phyloP scores from a whole-genome alignment of 2,329 filamentous ascomycete species.

The Dactylellina haptotyla region DNA sequence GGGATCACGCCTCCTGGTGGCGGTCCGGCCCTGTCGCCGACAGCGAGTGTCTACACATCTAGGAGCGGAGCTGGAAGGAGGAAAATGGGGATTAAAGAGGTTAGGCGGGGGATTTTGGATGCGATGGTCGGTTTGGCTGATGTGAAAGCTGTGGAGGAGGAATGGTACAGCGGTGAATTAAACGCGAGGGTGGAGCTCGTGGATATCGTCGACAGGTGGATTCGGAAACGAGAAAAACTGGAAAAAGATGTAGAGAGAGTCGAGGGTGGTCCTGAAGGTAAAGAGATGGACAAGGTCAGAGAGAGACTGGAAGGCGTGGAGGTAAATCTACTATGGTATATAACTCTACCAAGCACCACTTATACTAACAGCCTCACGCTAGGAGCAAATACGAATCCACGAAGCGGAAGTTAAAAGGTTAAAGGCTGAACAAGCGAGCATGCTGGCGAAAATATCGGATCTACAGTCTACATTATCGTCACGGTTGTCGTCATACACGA shows the following conservation, averaged over 20 bases:
- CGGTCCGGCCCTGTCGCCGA: neutral
- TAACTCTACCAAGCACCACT: neutral
- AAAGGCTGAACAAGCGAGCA: slow-evolving; percentile 27
- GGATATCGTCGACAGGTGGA: slow-evolving; percentile 36
- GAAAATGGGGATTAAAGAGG: slow-evolving; percentile 49
- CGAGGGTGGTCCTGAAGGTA: slow-evolving; percentile 37
- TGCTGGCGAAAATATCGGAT: slow-evolving; percentile 47
- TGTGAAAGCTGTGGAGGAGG: slow-evolving; percentile 46
- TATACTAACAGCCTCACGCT: neutral
- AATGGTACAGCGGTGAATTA: slow-evolving; percentile 36
- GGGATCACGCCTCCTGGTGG: slow-evolving; percentile 12
- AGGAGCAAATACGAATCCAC: slow-evolving; percentile 53
- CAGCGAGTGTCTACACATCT: slow-evolving; percentile 16
- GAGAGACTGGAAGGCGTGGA: slow-evolving; percentile 46
- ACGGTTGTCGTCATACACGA: slow-evolving; percentile 41
- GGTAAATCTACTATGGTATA: slow-evolving; percentile 5
- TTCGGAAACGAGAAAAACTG: slow-evolving; percentile 35
- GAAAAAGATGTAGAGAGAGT: slow-evolving; percentile 47
- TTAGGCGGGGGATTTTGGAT: slow-evolving; percentile 48
- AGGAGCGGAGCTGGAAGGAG: slow-evolving; percentile 19
- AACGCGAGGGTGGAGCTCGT: slow-evolving; percentile 28
- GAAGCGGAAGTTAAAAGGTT: slow-evolving; percentile 39
- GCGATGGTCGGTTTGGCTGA: slow-evolving; percentile 50
- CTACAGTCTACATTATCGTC: slow-evolving; percentile 47
- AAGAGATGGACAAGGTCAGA: slow-evolving; percentile 45